These are phyloP conservation scores for Fusarium anguioides DNA, from an alignment of 2,329 filamentous ascomycete species.

Conservation along the genomic window DNA sequence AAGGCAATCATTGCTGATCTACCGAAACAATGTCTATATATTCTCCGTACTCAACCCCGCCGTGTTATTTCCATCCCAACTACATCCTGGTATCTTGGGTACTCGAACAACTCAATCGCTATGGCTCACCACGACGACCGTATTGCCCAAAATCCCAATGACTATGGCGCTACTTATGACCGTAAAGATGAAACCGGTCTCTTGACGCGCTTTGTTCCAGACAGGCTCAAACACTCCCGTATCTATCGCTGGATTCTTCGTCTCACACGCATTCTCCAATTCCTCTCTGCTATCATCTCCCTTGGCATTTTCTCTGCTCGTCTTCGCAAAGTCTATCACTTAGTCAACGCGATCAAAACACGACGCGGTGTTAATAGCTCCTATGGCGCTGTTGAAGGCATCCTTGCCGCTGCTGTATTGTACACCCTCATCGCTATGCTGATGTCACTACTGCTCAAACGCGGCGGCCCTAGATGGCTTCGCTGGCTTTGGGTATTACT, in stretches of 20 bases:
- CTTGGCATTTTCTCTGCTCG: conserved; percentile 31
- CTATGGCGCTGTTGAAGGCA: conserved; percentile 33
- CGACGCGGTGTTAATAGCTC: conserved; percentile 17
- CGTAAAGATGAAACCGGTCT: conserved; percentile 1
- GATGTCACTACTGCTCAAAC: conserved; percentile 1
- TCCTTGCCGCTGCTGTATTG: conserved; percentile 29
- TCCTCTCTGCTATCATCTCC: conserved; percentile 24
- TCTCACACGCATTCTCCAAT: conserved; percentile 23
- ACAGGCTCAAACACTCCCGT: conserved; percentile 16
- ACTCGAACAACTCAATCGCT: background rate
- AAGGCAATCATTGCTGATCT: background rate
- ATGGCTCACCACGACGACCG: conserved; percentile 4
- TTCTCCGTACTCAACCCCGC: too few species aligned
- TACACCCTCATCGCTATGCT: conserved; percentile 29
- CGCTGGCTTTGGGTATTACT: conserved; percentile 28
- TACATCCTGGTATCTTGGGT: background rate
- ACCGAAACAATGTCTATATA: background rate
- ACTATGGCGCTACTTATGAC: conserved; percentile 7
- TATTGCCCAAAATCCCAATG: background rate
- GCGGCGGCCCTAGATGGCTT: conserved; percentile 24
- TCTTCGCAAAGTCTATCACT: conserved; percentile 10
- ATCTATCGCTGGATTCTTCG: conserved; percentile 37
- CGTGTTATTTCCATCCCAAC: too few species aligned
- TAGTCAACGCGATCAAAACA: conserved; percentile 23
- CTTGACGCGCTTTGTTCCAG: conserved; percentile 20